Evolutionary conservation across 192 early-diverging fungal genomes (phyloP).

Genomic region (Phlyctochytrium arcticum): DNA sequence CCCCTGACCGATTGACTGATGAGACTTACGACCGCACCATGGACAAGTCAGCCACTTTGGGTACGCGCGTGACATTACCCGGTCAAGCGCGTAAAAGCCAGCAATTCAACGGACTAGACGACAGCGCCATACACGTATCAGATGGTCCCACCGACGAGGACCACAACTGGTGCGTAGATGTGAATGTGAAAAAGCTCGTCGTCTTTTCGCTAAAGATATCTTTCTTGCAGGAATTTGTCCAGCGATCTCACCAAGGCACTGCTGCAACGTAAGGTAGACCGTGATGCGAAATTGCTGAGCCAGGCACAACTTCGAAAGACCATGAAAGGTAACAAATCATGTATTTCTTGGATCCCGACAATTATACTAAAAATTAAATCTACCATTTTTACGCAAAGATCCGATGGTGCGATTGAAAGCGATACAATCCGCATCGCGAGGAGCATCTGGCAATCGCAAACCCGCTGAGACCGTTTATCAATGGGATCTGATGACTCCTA

Average conservation of each 20-base stretch:
- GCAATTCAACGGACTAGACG: no score
- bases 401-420: slow-evolving; percentile 11
- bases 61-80: no score
- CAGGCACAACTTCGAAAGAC: slow-evolving; percentile 7
- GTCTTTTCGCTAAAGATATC: no score
- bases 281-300: background rate
- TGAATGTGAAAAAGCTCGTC: no score
- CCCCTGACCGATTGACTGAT: background rate
- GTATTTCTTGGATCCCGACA: no score
- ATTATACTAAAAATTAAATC: background rate
- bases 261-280: background rate
- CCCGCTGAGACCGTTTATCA: background rate
- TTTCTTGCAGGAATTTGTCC: slow-evolving; percentile 14
- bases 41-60: no score
- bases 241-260: slow-evolving; percentile 8
- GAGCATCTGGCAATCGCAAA: background rate
- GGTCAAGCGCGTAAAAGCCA: no score
- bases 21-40: no score
- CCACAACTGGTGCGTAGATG: no score
- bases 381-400: background rate
- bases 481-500: slow-evolving; percentile 3
- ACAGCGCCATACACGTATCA: no score
- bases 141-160: no score
- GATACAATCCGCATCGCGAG: background rate
- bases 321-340: slow-evolving; percentile 11